Evolutionary conservation across 306 rosid genomes (phyloP).

Genomic region (Herpetospermum pedunculosum): DNA sequence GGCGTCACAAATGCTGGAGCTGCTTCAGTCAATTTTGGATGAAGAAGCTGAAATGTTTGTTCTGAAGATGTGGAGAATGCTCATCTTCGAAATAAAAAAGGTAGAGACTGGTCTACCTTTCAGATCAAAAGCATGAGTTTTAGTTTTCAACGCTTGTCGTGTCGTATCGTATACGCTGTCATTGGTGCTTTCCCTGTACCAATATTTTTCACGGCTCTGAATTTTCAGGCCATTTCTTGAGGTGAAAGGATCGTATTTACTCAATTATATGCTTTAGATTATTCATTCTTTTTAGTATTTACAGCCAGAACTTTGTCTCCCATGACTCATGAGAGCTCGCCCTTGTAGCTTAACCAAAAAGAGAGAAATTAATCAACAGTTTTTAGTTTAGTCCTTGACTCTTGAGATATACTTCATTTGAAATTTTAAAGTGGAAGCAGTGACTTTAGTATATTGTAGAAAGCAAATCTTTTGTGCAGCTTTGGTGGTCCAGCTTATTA

Average conservation of each 20-base stretch:
- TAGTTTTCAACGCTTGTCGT: neutral
- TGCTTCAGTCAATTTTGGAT: conserved; percentile 83
- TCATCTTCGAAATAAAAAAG: conserved; percentile 94
- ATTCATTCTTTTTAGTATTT: conserved; percentile 4
- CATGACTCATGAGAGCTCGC: neutral
- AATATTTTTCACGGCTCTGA: neutral
- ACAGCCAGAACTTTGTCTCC: conserved; percentile 5
- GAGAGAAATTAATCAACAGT: neutral
- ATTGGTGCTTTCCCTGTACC: neutral
- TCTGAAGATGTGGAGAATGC: conserved; percentile 99
- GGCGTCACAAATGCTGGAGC: conserved; percentile 91
- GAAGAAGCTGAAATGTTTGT: conserved; percentile 99
- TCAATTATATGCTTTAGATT: conserved; percentile 1
- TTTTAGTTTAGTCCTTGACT: neutral
- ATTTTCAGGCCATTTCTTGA: neutral
- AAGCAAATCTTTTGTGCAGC: neutral
- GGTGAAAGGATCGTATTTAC: neutral
- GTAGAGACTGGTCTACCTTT: conserved; percentile 77
- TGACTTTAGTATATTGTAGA: neutral
- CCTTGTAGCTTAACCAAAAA: conserved; percentile 4
- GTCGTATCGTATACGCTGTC: too few species aligned
- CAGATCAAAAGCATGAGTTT: conserved; percentile 36
- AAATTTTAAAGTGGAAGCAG: neutral
- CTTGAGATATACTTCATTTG: neutral
- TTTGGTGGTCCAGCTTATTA: neutral